Percentiles rank a stretch among this genome's conserved stretches.
Conservation (phyloP, 108 stramenopile genomes). For the Chaetoceros tenuissimus region DNA sequence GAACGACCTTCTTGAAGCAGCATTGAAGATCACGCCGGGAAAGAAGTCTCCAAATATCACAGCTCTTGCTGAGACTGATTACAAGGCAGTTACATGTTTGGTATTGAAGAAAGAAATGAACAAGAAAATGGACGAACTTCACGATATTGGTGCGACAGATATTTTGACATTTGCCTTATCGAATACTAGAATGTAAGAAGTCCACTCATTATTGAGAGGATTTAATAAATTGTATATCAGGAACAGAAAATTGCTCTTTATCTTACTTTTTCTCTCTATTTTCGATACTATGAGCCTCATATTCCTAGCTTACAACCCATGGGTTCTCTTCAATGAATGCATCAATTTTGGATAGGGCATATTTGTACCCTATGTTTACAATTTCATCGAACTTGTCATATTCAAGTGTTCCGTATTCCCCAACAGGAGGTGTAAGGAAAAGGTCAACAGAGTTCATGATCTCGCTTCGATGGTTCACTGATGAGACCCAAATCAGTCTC, state of each 20-base stretch:
- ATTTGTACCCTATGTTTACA: slow-evolving; percentile 40
- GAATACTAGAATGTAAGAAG: slow-evolving; percentile 86
- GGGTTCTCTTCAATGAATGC: slow-evolving; percentile 28
- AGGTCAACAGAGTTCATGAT: slow-evolving; percentile 24
- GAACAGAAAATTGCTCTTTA: background rate
- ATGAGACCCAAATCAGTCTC: slow-evolving; percentile 38
- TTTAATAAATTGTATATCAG: background rate
- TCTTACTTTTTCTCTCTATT: background rate
- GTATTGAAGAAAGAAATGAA: slow-evolving; percentile 77
- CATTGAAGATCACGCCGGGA: slow-evolving; percentile 85
- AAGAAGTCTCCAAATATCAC: slow-evolving; percentile 93
- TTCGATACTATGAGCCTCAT: no score
- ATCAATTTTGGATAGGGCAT: slow-evolving; percentile 37
- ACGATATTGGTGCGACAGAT: slow-evolving; percentile 86
- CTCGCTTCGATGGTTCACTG: slow-evolving; percentile 23
- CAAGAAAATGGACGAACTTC: slow-evolving; percentile 89
- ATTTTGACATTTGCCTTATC: slow-evolving; percentile 84
- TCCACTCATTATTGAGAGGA: no score
- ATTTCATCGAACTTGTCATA: slow-evolving; percentile 47
- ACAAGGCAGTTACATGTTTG: slow-evolving; percentile 78
- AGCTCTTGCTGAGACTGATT: slow-evolving; percentile 68
- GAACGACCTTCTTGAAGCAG: slow-evolving; percentile 51
- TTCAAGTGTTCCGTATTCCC: slow-evolving; percentile 33
- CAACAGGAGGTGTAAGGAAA: slow-evolving; percentile 33
- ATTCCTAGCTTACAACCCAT: slow-evolving; percentile 4